These are phyloP conservation scores for Nemania diffusa DNA, from an alignment of 2,329 filamentous ascomycete species.

Conservation along the genomic window DNA sequence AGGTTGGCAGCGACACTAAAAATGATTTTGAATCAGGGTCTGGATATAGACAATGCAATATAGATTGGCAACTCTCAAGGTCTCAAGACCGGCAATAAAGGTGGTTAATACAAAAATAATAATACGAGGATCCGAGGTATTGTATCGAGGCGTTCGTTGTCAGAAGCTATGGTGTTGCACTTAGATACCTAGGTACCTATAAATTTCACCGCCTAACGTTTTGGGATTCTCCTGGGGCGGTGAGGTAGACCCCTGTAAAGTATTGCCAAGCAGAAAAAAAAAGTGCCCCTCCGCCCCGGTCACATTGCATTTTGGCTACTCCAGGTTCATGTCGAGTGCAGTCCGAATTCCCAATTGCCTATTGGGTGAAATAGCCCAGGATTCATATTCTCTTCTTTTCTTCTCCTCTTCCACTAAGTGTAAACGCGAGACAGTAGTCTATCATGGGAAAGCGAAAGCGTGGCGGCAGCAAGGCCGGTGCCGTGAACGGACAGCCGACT, in stretches of 20 bases:
- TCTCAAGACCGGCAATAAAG: too few species aligned
- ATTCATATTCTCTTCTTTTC: not conserved
- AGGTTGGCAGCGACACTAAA: too few species aligned
- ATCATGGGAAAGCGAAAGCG: constrained; percentile 59
- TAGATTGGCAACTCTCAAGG: too few species aligned
- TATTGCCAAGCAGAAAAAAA: constrained; percentile 37
- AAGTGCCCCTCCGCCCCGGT: constrained; percentile 20
- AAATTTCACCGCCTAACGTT: constrained; percentile 24
- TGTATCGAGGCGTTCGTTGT: too few species aligned
- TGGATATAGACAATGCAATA: too few species aligned
- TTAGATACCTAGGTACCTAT: not conserved
- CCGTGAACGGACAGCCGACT: constrained; percentile 46
- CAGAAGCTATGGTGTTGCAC: too few species aligned
- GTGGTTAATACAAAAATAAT: too few species aligned
- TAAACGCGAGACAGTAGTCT: not conserved
- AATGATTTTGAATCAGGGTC: too few species aligned
- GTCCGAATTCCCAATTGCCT: not conserved
- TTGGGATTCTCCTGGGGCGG: not conserved
- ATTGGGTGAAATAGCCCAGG: not conserved
- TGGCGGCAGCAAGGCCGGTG: constrained; percentile 46
- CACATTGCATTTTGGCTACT: constrained; percentile 1
- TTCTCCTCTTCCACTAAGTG: not conserved
- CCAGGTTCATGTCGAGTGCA: not conserved
- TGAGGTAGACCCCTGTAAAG: constrained; percentile 4
- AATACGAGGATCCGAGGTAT: too few species aligned